Evolutionary conservation across 2,329 filamentous ascomycete genomes (phyloP).

Genomic region (Fusarium temperatum): DNA sequence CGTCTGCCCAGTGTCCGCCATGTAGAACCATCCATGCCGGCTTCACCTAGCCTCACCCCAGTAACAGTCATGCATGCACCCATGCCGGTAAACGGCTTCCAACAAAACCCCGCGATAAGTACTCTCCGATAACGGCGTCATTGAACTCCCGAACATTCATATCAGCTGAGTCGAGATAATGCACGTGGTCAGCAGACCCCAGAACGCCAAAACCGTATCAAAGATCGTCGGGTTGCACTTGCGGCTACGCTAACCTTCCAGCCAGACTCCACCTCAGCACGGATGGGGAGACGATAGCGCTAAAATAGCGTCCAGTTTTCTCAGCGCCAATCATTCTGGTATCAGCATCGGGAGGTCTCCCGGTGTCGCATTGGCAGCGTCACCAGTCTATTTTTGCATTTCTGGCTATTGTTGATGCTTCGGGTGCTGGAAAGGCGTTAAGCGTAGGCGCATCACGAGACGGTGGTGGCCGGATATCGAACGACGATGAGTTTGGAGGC

Average conservation of each 20-base stretch:
- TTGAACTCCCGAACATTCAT: not conserved
- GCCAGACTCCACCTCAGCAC: not conserved
- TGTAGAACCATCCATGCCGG: not conserved
- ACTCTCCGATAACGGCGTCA: not conserved
- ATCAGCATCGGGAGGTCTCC: not conserved
- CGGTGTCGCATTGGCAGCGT: not conserved
- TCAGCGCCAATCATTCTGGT: not conserved
- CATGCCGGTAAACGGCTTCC: not conserved
- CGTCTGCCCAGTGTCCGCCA: no score
- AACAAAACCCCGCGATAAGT: not conserved
- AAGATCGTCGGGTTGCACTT: not conserved
- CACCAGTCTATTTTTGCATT: not conserved
- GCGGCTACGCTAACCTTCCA: slow-evolving; percentile 15
- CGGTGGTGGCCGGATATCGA: not conserved
- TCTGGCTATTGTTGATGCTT: not conserved
- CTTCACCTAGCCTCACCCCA: not conserved
- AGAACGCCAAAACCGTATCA: not conserved
- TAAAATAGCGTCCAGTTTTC: not conserved
- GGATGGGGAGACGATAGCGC: not conserved
- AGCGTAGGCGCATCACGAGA: not conserved
- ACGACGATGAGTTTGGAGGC: not conserved
- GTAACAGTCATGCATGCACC: not conserved
- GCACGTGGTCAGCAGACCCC: not conserved
- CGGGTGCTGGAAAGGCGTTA: not conserved
- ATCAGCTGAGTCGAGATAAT: not conserved